phyloP scores from a whole-genome alignment of 2,329 filamentous ascomycete species.

The Penicillium thymicola region DNA sequence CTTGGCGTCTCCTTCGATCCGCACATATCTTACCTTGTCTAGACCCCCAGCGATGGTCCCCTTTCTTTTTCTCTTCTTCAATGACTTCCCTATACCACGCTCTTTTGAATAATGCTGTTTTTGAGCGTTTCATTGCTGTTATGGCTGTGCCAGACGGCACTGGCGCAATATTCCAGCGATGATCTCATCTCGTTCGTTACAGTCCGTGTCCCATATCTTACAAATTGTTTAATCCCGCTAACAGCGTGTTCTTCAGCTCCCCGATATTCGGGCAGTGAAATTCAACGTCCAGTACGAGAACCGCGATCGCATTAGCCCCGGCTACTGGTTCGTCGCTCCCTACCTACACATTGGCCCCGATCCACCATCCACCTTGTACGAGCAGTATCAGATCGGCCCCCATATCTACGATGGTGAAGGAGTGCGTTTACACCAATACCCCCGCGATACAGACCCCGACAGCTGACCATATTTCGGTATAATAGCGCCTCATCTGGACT shows the following conservation, averaged over 20 bases:
- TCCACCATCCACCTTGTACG: constrained; percentile 23
- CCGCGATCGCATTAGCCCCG: constrained; percentile 34
- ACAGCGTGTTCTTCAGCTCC: constrained; percentile 18
- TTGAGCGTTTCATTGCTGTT: constrained; percentile 3
- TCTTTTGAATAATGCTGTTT: constrained; percentile 6
- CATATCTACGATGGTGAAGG: constrained; percentile 52
- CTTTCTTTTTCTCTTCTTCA: neutral
- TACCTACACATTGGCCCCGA: constrained; percentile 36
- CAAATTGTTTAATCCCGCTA: neutral
- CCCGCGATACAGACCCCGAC: neutral
- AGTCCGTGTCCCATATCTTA: neutral
- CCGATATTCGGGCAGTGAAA: constrained; percentile 25
- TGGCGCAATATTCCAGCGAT: constrained; percentile 9
- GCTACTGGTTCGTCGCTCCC: constrained; percentile 50
- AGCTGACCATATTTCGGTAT: neutral
- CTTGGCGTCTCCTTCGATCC: neutral
- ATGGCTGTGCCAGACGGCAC: constrained; percentile 7
- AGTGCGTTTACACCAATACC: constrained; percentile 22
- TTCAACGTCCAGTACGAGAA: constrained; percentile 28
- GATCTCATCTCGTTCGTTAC: constrained; percentile 11
- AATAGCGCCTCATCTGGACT: constrained; percentile 46
- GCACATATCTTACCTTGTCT: neutral
- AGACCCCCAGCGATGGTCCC: neutral
- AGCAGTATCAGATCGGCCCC: constrained; percentile 47
- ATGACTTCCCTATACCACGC: neutral